These are phyloP conservation scores for Leonotis leonurus DNA, from an alignment of 257 asterid species.

Conservation along the genomic window DNA sequence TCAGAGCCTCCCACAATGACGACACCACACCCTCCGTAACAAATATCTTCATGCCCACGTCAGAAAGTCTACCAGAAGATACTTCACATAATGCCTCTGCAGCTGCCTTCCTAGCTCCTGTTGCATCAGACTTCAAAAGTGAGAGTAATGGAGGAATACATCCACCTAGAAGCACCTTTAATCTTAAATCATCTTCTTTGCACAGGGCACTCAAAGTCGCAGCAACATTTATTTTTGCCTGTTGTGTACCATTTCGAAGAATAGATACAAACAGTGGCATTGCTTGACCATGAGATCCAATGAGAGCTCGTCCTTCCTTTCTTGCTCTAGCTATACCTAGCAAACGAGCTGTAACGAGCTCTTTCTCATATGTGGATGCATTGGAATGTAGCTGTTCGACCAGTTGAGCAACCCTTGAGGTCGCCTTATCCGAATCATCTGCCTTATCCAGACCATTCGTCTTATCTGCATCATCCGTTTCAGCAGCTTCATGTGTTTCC, in stretches of 20 bases:
- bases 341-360: constrained; percentile 83
- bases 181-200: constrained; percentile 66
- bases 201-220: constrained; percentile 59
- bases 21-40: constrained; percentile 84
- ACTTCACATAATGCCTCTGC: constrained; percentile 73
- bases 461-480: constrained; percentile 63
- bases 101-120: constrained; percentile 76
- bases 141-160: constrained; percentile 80
- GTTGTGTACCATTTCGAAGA: constrained; percentile 62
- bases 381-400: constrained; percentile 71
- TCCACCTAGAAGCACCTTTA: constrained; percentile 87
- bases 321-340: constrained; percentile 74
- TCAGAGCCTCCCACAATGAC: constrained; percentile 68
- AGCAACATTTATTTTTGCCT: constrained; percentile 69
- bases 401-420: constrained; percentile 63
- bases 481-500: constrained; percentile 56
- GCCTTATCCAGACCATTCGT: no score
- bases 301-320: constrained; percentile 69
- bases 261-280: constrained; percentile 79
- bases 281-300: constrained; percentile 84
- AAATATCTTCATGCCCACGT: constrained; percentile 76
- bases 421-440: constrained; percentile 54
- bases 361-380: constrained; percentile 65
- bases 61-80: constrained; percentile 64
- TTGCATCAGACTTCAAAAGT: constrained; percentile 58